phyloP scores from a whole-genome alignment of 192 early-diverging fungal genomes.

The Coemansia sp. region DNA sequence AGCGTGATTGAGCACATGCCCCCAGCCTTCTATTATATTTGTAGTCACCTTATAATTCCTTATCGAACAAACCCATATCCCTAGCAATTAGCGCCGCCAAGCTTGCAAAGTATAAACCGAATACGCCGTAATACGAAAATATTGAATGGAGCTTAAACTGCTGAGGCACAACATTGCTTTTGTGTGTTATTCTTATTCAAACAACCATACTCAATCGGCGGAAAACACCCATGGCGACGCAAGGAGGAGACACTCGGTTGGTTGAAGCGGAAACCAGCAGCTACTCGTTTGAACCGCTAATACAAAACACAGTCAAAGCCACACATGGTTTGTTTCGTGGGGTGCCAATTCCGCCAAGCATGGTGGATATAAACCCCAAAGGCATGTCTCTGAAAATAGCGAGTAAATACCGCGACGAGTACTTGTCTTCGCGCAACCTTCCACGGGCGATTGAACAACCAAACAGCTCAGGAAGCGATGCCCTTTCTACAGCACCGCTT shows the following conservation, averaged over 20 bases:
- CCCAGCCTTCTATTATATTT: too few species aligned
- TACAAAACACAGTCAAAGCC: slow-evolving; percentile 11
- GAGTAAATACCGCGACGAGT: slow-evolving; percentile 46
- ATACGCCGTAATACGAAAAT: too few species aligned
- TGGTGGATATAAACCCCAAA: not conserved
- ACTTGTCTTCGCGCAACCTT: slow-evolving; percentile 36
- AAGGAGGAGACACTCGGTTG: not conserved
- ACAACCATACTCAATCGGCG: not conserved
- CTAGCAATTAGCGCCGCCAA: too few species aligned
- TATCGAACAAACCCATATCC: too few species aligned
- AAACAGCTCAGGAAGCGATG: not conserved
- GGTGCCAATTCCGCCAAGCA: not conserved
- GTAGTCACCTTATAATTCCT: too few species aligned
- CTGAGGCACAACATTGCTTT: not conserved
- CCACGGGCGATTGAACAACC: slow-evolving; percentile 19
- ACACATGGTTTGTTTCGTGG: slow-evolving; percentile 39
- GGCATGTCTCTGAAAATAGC: slow-evolving; percentile 17
- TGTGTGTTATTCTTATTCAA: not conserved
- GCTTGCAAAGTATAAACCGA: too few species aligned
- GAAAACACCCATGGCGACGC: not conserved
- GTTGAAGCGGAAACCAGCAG: not conserved
- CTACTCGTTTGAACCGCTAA: slow-evolving; percentile 10
- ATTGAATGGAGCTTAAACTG: too few species aligned
- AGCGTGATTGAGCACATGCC: slow-evolving; percentile 25
- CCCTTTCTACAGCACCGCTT: not conserved